Conservation (phyloP, 2,329 filamentous ascomycete genomes). For the Ascosphaera aggregata region DNA sequence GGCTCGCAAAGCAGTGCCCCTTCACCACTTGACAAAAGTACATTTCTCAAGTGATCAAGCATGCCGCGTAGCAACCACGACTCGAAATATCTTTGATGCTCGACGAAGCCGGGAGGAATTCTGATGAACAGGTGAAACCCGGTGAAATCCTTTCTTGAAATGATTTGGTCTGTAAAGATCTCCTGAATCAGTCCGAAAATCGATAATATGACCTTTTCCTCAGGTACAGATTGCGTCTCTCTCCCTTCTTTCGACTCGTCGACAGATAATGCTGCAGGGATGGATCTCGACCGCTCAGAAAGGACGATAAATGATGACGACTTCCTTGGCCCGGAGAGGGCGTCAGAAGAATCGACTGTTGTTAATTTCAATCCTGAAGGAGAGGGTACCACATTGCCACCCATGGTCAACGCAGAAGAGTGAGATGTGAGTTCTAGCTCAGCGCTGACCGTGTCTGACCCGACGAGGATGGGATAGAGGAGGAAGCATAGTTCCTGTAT, state of each 20-base stretch:
- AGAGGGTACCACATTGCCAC: slow-evolving; percentile 61
- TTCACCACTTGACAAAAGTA: slow-evolving; percentile 47
- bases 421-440: slow-evolving; percentile 72
- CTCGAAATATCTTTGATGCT: slow-evolving; percentile 88
- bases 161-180: slow-evolving; percentile 68
- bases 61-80: slow-evolving; percentile 64
- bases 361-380: slow-evolving; percentile 59
- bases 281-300: slow-evolving; percentile 37
- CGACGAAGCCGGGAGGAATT: slow-evolving; percentile 75
- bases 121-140: slow-evolving; percentile 72
- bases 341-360: slow-evolving; percentile 29
- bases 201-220: slow-evolving; percentile 49
- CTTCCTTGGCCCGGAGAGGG: slow-evolving; percentile 27
- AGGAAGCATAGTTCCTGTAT: slow-evolving; percentile 54
- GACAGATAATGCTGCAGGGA: slow-evolving; percentile 36
- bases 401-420: slow-evolving; percentile 60
- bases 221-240: slow-evolving; percentile 24
- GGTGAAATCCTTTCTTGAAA: slow-evolving; percentile 70
- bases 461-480: slow-evolving; percentile 72
- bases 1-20: slow-evolving; percentile 61
- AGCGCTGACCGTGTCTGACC: slow-evolving; percentile 58
- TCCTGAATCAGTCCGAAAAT: slow-evolving; percentile 54
- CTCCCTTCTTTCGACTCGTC: no score
- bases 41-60: slow-evolving; percentile 44
- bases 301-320: slow-evolving; percentile 84